phyloP scores from a whole-genome alignment of 805 yeast species.

The Candida silvicultrix region DNA sequence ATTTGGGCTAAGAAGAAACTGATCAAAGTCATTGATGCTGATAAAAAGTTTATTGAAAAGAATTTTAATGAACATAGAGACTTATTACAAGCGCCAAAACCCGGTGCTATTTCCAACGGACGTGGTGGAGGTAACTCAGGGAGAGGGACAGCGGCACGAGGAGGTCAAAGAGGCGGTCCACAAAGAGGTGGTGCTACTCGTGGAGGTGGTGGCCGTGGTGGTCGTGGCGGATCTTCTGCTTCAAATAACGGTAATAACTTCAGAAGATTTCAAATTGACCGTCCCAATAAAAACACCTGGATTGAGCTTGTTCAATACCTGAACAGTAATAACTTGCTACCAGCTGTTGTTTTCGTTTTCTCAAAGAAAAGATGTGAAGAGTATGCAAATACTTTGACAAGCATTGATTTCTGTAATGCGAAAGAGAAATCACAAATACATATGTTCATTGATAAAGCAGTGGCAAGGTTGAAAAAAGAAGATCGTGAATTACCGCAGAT shows the following conservation, averaged over 20 bases:
- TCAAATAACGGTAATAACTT: constrained; percentile 26
- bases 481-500: constrained; percentile 94
- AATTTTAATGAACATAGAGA: constrained; percentile 61
- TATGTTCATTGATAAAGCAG: constrained; percentile 88
- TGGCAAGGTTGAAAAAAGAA: constrained; percentile 80
- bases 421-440: constrained; percentile 86
- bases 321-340: constrained; percentile 63
- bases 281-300: constrained; percentile 79
- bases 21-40: constrained; percentile 67
- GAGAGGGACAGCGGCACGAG: constrained; percentile 33
- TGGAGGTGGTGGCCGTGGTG: constrained; percentile 27
- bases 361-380: constrained; percentile 92
- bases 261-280: constrained; percentile 21
- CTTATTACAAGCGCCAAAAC: constrained; percentile 36
- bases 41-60: constrained; percentile 58
- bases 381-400: constrained; percentile 71
- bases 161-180: constrained; percentile 30
- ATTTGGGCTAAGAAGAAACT: constrained; percentile 77
- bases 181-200: constrained; percentile 29
- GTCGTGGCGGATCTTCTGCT: constrained; percentile 16
- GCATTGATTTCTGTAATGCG: constrained; percentile 76
- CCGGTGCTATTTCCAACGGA: constrained; percentile 31
- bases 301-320: constrained; percentile 63
- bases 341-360: constrained; percentile 90
- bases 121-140: constrained; percentile 38